A percentile compares a stretch with the other conserved stretches of the same genome.
Evolutionary conservation across 2,329 filamentous ascomycete species (phyloP).

Genomic region (Pyrenophora teres): DNA sequence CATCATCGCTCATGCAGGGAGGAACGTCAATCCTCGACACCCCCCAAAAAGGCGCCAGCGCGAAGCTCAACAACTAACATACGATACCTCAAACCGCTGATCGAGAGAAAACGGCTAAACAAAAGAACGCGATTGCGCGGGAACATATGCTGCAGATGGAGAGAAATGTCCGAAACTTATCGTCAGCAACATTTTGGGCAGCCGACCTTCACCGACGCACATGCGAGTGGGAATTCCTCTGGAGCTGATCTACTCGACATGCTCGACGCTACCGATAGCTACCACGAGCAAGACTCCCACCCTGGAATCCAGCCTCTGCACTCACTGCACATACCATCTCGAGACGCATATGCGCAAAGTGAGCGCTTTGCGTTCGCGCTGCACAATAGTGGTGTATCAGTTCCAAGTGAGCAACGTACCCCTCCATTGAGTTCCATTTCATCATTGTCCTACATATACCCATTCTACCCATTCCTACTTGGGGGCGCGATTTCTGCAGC

Average conservation of each 20-base stretch:
- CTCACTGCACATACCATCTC: constrained; percentile 19
- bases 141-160: constrained; percentile 41
- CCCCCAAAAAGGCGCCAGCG: constrained; percentile 18
- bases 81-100: constrained; percentile 6
- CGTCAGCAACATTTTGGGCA: constrained; percentile 41
- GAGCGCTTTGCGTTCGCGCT: constrained; percentile 27
- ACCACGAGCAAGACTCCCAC: constrained; percentile 31
- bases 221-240: constrained; percentile 49
- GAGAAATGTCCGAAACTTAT: constrained; percentile 44
- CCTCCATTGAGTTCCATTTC: constrained; percentile 4
- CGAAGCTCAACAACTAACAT: constrained; percentile 23
- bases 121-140: constrained; percentile 12
- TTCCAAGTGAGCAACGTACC: constrained; percentile 28
- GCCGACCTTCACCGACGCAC: constrained; percentile 44
- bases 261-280: constrained; percentile 35
- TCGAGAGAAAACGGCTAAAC: constrained; percentile 4
- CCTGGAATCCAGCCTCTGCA: constrained; percentile 21
- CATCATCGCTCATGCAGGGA: constrained; percentile 29
- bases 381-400: constrained; percentile 26
- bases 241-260: constrained; percentile 44
- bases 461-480: constrained; percentile 9
- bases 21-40: constrained; percentile 27
- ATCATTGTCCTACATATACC: constrained; percentile 6
- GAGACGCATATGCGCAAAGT: constrained; percentile 22
- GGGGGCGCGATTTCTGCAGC: constrained; percentile 15